These are phyloP conservation scores for Hordeum marinum DNA, from an alignment of 176 grass and related monocot species.

Conservation along the genomic window DNA sequence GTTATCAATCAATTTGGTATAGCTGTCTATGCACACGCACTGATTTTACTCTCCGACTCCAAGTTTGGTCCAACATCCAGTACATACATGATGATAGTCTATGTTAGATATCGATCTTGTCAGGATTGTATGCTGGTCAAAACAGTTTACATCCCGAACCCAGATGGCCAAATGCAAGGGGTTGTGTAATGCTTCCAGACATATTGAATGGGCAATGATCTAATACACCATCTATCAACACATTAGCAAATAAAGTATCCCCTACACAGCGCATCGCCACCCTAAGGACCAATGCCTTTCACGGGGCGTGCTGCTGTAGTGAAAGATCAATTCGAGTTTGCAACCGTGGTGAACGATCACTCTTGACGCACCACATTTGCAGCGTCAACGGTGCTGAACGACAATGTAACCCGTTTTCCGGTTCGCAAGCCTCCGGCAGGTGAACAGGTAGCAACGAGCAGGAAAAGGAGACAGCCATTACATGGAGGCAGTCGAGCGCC, in stretches of 20 bases:
- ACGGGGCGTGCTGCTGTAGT: background rate
- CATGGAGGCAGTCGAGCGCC: slow-evolving; percentile 95
- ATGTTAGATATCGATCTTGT: background rate
- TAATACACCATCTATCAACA: background rate
- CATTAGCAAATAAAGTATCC: background rate
- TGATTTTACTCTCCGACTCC: slow-evolving; percentile 8
- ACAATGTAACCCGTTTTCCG: background rate
- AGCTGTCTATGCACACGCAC: background rate
- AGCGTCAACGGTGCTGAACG: background rate
- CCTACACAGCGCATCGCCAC: background rate
- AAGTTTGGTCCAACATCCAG: background rate
- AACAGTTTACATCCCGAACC: slow-evolving; percentile 4
- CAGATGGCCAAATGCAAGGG: background rate
- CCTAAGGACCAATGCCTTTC: background rate
- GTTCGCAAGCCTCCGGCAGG: background rate
- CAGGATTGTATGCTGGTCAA: background rate
- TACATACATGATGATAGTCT: background rate
- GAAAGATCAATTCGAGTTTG: background rate
- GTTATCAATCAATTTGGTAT: background rate
- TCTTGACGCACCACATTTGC: background rate
- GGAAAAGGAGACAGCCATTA: slow-evolving; percentile 32
- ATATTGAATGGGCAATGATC: background rate
- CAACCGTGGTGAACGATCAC: background rate
- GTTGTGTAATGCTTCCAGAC: background rate
- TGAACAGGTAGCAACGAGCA: slow-evolving; percentile 20